Conservation (phyloP, 2,329 filamentous ascomycete genomes). For the Pseudogymnoascus sp. region DNA sequence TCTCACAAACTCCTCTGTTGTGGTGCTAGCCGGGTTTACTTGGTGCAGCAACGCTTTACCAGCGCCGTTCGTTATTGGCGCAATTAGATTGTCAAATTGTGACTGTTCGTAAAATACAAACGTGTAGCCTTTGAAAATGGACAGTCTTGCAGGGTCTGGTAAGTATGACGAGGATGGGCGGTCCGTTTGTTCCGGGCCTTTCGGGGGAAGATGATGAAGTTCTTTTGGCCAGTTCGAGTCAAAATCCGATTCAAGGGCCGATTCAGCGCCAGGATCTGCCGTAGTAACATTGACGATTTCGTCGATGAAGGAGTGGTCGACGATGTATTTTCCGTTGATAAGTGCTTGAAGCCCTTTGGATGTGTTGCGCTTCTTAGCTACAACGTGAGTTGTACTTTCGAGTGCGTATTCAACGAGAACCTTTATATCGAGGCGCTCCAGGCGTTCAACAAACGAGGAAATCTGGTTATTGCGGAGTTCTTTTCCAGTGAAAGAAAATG, state of each 20-base stretch:
- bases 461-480: conserved; percentile 63
- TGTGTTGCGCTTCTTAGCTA: conserved; percentile 84
- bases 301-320: conserved; percentile 65
- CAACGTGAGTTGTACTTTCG: conserved; percentile 73
- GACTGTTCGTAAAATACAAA: conserved; percentile 76
- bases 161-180: conserved; percentile 62
- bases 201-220: conserved; percentile 62
- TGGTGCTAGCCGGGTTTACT: conserved; percentile 55
- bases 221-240: conserved; percentile 71
- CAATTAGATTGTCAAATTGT: conserved; percentile 70
- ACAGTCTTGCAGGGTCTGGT: conserved; percentile 57
- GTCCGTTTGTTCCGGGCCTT: conserved; percentile 66
- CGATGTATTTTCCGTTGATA: conserved; percentile 71
- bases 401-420: conserved; percentile 65
- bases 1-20: conserved; percentile 66
- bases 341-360: conserved; percentile 80
- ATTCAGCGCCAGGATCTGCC: conserved; percentile 42
- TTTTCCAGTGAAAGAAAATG: conserved; percentile 68
- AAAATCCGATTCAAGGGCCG: conserved; percentile 71
- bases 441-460: conserved; percentile 50
- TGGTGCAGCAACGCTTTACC: conserved; percentile 72
- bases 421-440: conserved; percentile 88
- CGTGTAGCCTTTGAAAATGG: conserved; percentile 78
- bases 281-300: conserved; percentile 55
- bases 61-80: conserved; percentile 67